Conservation (phyloP, 2,329 filamentous ascomycete genomes). For the Pseudopyricularia javanii region DNA sequence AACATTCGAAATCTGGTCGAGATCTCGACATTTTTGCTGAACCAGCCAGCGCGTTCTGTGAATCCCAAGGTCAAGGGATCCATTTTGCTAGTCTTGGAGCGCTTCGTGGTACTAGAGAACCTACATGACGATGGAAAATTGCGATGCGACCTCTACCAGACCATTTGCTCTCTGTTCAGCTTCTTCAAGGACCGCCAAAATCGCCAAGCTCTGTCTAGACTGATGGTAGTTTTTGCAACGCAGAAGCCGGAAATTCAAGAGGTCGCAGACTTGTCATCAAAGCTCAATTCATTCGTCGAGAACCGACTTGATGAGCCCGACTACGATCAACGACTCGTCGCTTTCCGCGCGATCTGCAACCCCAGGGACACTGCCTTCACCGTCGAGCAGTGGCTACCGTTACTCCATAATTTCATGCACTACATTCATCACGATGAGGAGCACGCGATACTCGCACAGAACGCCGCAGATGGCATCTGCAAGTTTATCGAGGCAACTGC, state of each 20-base stretch:
- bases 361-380: constrained; percentile 46
- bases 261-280: constrained; percentile 58
- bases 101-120: constrained; percentile 60
- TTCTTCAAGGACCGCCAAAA: constrained; percentile 79
- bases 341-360: constrained; percentile 62
- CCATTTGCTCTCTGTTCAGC: constrained; percentile 71
- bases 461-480: constrained; percentile 70
- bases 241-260: constrained; percentile 47
- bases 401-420: constrained; percentile 82
- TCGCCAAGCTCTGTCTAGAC: constrained; percentile 59
- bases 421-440: constrained; percentile 81
- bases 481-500: constrained; percentile 59
- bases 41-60: constrained; percentile 74
- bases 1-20: constrained; percentile 69
- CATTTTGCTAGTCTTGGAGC: constrained; percentile 67
- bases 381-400: constrained; percentile 68
- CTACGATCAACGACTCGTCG: constrained; percentile 68
- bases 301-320: constrained; percentile 73
- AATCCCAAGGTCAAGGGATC: constrained; percentile 73
- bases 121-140: constrained; percentile 43
- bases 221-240: constrained; percentile 58
- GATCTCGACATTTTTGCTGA: constrained; percentile 69
- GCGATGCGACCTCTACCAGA: constrained; percentile 55
- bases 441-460: constrained; percentile 66
- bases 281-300: constrained; percentile 68